Conservation (phyloP, 257 asterid genomes). For the Henckelia pumila region DNA sequence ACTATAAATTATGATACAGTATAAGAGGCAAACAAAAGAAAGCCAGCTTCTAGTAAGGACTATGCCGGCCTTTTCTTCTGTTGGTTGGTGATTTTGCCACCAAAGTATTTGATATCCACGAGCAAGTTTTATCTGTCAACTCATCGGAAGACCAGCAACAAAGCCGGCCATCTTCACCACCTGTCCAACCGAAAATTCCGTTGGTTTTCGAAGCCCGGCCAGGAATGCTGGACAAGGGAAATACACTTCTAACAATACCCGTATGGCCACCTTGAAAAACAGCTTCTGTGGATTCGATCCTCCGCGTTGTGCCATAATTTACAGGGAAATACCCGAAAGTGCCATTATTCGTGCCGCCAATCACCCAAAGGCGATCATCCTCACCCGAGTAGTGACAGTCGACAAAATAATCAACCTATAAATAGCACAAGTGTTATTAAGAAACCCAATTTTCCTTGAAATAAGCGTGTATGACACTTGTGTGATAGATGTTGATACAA, state of each 20-base stretch:
- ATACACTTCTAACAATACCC: conserved; percentile 65
- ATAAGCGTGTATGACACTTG: not conserved
- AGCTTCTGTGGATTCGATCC: conserved; percentile 69
- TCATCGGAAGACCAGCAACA: conserved; percentile 79
- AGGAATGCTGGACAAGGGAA: conserved; percentile 50
- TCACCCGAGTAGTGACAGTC: conserved; percentile 82
- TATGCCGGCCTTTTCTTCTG: conserved; percentile 46
- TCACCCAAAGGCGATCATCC: conserved; percentile 67
- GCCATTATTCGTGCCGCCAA: conserved; percentile 81
- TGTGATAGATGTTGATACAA: not conserved
- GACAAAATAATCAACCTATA: conserved; percentile 80
- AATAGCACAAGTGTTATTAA: not conserved
- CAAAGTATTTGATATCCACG: conserved; percentile 64
- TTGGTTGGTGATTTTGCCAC: conserved; percentile 52
- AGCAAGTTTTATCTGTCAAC: conserved; percentile 31
- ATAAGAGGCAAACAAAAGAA: too few species aligned
- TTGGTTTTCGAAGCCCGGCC: conserved; percentile 31
- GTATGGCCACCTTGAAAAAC: conserved; percentile 79
- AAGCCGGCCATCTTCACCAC: conserved; percentile 92
- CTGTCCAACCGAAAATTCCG: conserved; percentile 82
- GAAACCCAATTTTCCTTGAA: not conserved
- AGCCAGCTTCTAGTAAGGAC: conserved; percentile 50
- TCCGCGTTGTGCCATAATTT: conserved; percentile 24
- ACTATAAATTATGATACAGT: not conserved
- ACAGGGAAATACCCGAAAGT: conserved; percentile 81